Evolutionary conservation across 805 yeast species (phyloP).

Genomic region (Ogataea dorogensis): DNA sequence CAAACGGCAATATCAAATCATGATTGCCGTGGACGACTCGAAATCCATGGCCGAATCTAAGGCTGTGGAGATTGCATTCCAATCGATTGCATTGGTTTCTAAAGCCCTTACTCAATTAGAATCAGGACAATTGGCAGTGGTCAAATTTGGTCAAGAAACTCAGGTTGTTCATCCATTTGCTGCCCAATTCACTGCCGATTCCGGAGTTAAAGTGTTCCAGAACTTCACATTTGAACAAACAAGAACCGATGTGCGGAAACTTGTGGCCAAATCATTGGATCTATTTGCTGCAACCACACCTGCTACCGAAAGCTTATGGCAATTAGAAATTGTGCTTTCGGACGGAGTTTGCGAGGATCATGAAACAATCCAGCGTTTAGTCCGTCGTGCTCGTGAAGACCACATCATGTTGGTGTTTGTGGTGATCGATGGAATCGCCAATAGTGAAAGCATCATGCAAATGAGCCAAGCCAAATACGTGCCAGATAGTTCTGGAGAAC

Average conservation of each 20-base stretch:
- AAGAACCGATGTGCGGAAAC: constrained; percentile 75
- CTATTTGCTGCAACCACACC: constrained; percentile 61
- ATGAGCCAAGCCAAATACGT: constrained; percentile 89
- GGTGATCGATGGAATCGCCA: constrained; percentile 83
- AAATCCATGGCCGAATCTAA: constrained; percentile 95
- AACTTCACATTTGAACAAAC: constrained; percentile 90
- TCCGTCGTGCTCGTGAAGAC: constrained; percentile 88
- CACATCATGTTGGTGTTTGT: constrained; percentile 94
- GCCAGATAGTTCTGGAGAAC: constrained; percentile 66
- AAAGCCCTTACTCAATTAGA: constrained; percentile 92
- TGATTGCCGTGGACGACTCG: constrained; percentile 97
- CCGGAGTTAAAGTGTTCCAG: constrained; percentile 81
- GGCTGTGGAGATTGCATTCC: constrained; percentile 88
- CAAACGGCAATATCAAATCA: constrained; percentile 93
- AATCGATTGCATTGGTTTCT: constrained; percentile 89
- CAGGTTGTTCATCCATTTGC: constrained; percentile 88
- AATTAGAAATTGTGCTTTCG: constrained; percentile 84
- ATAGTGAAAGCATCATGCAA: constrained; percentile 84
- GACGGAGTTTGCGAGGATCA: constrained; percentile 99
- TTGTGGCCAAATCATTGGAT: constrained; percentile 68
- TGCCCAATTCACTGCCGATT: constrained; percentile 74
- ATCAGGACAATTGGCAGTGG: constrained; percentile 88
- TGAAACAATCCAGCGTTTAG: constrained; percentile 74
- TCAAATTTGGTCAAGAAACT: constrained; percentile 83
- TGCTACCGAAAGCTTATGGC: constrained; percentile 73